phyloP scores from a whole-genome alignment of 2,329 filamentous ascomycete species.

The Talaromyces sp. region DNA sequence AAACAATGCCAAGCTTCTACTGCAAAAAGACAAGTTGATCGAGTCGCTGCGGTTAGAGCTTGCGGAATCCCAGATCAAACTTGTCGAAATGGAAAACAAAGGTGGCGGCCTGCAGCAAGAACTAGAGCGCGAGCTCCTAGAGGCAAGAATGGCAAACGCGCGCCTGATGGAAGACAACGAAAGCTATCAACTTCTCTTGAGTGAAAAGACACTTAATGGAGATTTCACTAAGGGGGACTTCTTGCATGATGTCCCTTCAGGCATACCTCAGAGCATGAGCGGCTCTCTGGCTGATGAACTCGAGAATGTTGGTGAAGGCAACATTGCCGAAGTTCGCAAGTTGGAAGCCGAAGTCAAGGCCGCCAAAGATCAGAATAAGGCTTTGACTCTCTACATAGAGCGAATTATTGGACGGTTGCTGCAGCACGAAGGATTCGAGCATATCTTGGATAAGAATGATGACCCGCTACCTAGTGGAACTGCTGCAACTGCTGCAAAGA shows the following conservation, averaged over 20 bases:
- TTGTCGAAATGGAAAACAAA: conserved; percentile 89
- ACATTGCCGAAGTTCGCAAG: conserved; percentile 56
- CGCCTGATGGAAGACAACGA: conserved; percentile 98
- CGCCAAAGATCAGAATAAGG: conserved; percentile 92
- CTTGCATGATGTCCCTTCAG: conserved; percentile 53
- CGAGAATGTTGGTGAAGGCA: conserved; percentile 61
- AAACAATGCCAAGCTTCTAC: conserved; percentile 81
- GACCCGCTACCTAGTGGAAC: conserved; percentile 34
- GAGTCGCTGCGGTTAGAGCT: conserved; percentile 88
- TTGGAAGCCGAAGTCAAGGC: conserved; percentile 76
- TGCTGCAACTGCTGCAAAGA: conserved; percentile 41
- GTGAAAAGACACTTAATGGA: conserved; percentile 91
- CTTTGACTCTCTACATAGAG: conserved; percentile 95
- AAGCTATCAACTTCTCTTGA: conserved; percentile 90
- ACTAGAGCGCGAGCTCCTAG: conserved; percentile 84
- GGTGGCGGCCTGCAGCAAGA: conserved; percentile 83
- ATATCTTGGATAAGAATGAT: conserved; percentile 79
- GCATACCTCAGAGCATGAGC: conserved; percentile 47
- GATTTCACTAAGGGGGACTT: conserved; percentile 84
- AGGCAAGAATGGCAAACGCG: conserved; percentile 92
- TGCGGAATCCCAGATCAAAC: conserved; percentile 90
- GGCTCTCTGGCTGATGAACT: conserved; percentile 82
- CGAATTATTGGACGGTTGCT: conserved; percentile 96
- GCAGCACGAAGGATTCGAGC: conserved; percentile 91
- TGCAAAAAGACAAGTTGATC: conserved; percentile 96